A percentile compares a stretch with the other conserved stretches of the same genome.
phyloP scores from a whole-genome alignment of 805 yeast species.

The Alloascoidea hylecoeti region DNA sequence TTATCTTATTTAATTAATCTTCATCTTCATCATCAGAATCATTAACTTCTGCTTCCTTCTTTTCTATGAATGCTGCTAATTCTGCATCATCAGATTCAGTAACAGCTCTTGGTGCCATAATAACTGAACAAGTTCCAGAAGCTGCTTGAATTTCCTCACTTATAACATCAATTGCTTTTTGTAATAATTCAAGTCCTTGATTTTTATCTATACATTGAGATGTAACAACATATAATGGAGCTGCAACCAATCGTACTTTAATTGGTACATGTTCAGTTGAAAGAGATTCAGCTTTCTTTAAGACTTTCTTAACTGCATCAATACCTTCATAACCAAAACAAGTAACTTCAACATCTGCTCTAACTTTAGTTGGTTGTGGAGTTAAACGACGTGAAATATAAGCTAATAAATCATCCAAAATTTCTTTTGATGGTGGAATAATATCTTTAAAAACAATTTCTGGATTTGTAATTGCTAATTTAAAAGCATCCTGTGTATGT shows the following conservation, averaged over 20 bases:
- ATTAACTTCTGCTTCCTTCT: constrained; percentile 82
- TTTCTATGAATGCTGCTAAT: constrained; percentile 87
- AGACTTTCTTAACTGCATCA: constrained; percentile 87
- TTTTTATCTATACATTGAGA: constrained; percentile 87
- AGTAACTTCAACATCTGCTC: constrained; percentile 97
- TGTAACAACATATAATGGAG: constrained; percentile 89
- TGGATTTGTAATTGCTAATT: constrained; percentile 86
- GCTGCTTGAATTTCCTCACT: constrained; percentile 50
- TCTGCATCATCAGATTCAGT: constrained; percentile 98
- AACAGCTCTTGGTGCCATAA: constrained; percentile 98
- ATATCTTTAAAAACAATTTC: constrained; percentile 71
- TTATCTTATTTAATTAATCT: constrained; percentile 8
- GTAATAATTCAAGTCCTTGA: constrained; percentile 70
- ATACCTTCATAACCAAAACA: constrained; percentile 97
- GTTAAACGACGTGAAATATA: constrained; percentile 91
- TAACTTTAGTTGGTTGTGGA: constrained; percentile 93
- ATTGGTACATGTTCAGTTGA: constrained; percentile 79
- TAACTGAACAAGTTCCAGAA: constrained; percentile 83
- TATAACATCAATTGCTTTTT: constrained; percentile 67
- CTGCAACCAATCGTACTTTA: constrained; percentile 92
- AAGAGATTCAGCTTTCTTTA: constrained; percentile 72
- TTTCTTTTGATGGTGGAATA: constrained; percentile 53
- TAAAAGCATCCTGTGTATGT: constrained; percentile 95
- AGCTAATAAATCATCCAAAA: constrained; percentile 70
- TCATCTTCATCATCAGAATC: constrained; percentile 45